Conservation (phyloP, 345 rosid species). For the Clarkia xantiana region DNA sequence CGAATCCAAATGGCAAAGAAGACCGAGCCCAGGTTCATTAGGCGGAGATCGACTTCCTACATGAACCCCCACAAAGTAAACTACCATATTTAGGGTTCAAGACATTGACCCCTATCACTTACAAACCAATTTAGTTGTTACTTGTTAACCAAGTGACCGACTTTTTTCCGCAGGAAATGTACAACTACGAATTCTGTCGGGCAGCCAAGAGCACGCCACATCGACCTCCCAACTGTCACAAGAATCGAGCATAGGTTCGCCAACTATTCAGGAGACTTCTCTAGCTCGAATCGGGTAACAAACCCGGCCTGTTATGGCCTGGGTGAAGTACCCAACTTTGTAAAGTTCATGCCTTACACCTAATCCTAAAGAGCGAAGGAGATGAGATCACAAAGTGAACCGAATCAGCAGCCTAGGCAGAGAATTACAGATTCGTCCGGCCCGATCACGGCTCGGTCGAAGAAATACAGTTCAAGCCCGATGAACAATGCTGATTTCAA, state of each 20-base stretch:
- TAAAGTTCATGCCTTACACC: constrained; percentile 42
- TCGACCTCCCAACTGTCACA: constrained; percentile 16
- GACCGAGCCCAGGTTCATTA: constrained; percentile 8
- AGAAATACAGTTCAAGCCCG: constrained; percentile 6
- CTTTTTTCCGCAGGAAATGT: constrained; percentile 16
- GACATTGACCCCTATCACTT: no score
- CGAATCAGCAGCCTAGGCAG: no score
- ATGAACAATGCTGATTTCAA: constrained; percentile 3
- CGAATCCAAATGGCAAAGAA: constrained; percentile 42
- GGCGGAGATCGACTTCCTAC: constrained; percentile 13
- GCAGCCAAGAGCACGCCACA: constrained; percentile 12
- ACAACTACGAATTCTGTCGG: constrained; percentile 11
- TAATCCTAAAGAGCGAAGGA: constrained; percentile 43
- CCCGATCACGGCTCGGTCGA: constrained; percentile 2
- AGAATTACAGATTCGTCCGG: constrained; percentile 11
- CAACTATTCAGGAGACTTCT: constrained; percentile 25
- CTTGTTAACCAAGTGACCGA: not conserved
- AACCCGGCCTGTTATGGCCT: constrained; percentile 19
- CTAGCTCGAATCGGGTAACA: constrained; percentile 17
- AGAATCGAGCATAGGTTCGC: constrained; percentile 20
- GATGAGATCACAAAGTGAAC: constrained; percentile 51
- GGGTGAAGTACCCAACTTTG: constrained; percentile 5
- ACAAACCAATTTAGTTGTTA: not conserved
- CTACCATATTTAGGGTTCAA: not conserved
- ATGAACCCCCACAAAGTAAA: constrained; percentile 14